These are phyloP conservation scores for Noccaea caerulescens DNA, from an alignment of 345 rosid genomes.

Conservation along the genomic window DNA sequence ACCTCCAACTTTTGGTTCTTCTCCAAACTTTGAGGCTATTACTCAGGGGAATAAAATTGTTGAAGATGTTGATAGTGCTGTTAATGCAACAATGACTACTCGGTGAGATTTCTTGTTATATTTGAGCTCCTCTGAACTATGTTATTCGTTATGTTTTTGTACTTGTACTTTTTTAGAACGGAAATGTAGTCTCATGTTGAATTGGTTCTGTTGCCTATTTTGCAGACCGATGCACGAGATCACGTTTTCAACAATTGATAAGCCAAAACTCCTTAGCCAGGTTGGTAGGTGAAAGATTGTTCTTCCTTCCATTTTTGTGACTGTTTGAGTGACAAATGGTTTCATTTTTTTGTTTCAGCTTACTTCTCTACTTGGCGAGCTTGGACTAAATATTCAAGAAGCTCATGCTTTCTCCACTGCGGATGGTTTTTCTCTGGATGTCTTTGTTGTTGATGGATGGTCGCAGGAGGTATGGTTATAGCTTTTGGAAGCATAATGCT, in stretches of 20 bases:
- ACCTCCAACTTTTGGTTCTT: constrained; percentile 97
- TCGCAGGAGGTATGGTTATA: constrained; percentile 65
- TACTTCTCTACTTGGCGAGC: constrained; percentile 81
- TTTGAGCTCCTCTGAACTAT: constrained; percentile 2
- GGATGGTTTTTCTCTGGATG: constrained; percentile 93
- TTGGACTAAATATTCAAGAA: constrained; percentile 93
- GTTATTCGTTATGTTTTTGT: background rate
- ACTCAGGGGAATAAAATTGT: constrained; percentile 47
- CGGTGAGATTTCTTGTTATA: constrained; percentile 33
- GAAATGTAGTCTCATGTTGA: constrained; percentile 1
- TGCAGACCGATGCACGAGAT: constrained; percentile 97
- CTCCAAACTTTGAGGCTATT: constrained; percentile 76
- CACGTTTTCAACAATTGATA: constrained; percentile 91
- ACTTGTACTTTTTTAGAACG: background rate
- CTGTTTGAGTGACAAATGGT: constrained; percentile 30
- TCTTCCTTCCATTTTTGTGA: constrained; percentile 6
- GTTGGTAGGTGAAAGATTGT: constrained; percentile 18
- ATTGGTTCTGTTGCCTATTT: constrained; percentile 35
- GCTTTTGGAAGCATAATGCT: constrained; percentile 17
- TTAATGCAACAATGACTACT: constrained; percentile 38
- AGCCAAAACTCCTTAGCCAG: constrained; percentile 45
- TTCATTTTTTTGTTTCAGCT: constrained; percentile 57
- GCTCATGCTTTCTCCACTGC: constrained; percentile 95
- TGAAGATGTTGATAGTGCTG: constrained; percentile 45
- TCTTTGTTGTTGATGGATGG: constrained; percentile 98